Evolutionary conservation across 805 yeast species (phyloP), one percentile per base, ranked within the genome.

Genomic region (Scheffersomyces stipitis): DNA sequence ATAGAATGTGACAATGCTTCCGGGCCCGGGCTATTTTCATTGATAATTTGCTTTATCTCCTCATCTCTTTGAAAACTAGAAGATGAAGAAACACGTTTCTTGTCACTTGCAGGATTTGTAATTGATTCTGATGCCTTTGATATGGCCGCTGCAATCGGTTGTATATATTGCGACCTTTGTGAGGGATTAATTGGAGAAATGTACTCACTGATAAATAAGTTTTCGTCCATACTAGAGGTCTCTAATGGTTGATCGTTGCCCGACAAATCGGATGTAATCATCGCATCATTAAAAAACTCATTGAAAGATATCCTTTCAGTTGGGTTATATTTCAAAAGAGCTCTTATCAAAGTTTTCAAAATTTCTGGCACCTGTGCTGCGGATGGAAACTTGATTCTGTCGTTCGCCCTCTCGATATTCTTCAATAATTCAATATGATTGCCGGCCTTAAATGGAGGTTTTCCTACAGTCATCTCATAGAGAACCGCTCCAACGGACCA

Each of bases 401-500:
- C 96, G 44, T 84, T 82, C 1, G 87, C 76, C 51, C 77, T 80
- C 56, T 90, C 95, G 48, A 93, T 93, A 54, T 83, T 86, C 60
- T 86, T 82, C 53, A 86, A 75, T 37, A 93, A 73, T 56, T 91
- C 97, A 44, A 93, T 81, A 58, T 91, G 98, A 56, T 93, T 93
- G 3, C 85, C 80, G 3, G 99, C 98, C 46, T 85, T 80, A 60
- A 90, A 93, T 0, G 99, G 99, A 1, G 99, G 96, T 60, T 78
- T 84, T n/a, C 98, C 98, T 20, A 86, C 89, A 9, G 86, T 76
- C 96, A 93, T 90, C 62, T 93, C 99, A 62, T 83, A 93, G 9
- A 90, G 66, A 1, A 93, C 98, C 1, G 98, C 95, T 3, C 99
- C 99, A 4, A 91, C 96, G 5, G 97, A 89, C 99, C 99, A 93